Conservation (phyloP, 2,329 filamentous ascomycete genomes). For the Clathrospora elynae region DNA sequence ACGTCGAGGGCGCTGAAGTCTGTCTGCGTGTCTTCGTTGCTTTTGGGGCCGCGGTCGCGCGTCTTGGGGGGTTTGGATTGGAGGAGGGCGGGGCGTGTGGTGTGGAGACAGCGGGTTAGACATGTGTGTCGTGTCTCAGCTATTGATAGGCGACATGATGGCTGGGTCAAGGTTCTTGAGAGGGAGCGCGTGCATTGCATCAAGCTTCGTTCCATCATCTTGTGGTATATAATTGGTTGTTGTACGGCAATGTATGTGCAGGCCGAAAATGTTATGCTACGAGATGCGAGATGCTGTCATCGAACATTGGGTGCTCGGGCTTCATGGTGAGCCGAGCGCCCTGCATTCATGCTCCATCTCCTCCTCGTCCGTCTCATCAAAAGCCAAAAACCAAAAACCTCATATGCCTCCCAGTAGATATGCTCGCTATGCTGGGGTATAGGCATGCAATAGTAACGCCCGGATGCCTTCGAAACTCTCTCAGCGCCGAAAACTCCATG, state of each 20-base stretch:
- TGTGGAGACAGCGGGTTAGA: conserved; percentile 29
- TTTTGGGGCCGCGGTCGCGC: conserved; percentile 65
- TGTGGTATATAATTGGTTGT: conserved; percentile 5
- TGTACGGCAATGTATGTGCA: conserved; percentile 1
- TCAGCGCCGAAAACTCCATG: no score
- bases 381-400: no score
- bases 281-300: conserved; percentile 14
- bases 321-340: conserved; percentile 1
- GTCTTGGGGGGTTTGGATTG: conserved; percentile 50
- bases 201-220: conserved; percentile 25
- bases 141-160: neutral
- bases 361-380: neutral
- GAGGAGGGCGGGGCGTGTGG: conserved; percentile 14
- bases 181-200: conserved; percentile 17
- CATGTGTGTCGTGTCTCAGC: conserved; percentile 5
- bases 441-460: neutral
- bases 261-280: conserved; percentile 1
- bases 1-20: conserved; percentile 81
- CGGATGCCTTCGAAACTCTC: neutral
- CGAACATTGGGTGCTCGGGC: conserved; percentile 9
- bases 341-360: neutral
- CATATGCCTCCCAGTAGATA: no score
- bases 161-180: conserved; percentile 6
- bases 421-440: no score
- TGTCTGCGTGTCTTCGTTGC: conserved; percentile 66